Conservation (phyloP, 2,329 filamentous ascomycete genomes). For the Neocatenulostroma microsporum region DNA sequence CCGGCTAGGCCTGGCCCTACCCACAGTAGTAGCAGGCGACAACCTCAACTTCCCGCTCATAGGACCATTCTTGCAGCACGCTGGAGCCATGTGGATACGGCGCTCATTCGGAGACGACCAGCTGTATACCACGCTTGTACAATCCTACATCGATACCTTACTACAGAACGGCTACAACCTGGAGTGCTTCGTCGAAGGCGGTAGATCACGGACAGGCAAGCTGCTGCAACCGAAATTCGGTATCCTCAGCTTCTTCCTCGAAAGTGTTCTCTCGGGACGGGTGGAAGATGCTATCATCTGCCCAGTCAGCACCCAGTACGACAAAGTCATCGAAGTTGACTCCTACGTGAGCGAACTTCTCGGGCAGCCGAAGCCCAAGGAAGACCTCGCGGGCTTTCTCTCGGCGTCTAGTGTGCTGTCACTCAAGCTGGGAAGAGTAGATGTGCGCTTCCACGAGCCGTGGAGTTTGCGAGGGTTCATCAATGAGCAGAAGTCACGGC, state of each 20-base stretch:
- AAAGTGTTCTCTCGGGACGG: slow-evolving; percentile 78
- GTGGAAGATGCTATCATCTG: slow-evolving; percentile 89
- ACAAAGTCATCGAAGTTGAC: slow-evolving; percentile 97
- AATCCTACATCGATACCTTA: slow-evolving; percentile 89
- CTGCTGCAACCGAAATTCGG: slow-evolving; percentile 91
- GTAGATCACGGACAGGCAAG: slow-evolving; percentile 86
- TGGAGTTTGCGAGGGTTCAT: slow-evolving; percentile 89
- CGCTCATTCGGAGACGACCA: slow-evolving; percentile 86
- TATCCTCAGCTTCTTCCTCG: slow-evolving; percentile 83
- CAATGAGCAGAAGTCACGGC: slow-evolving; percentile 58
- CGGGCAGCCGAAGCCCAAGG: slow-evolving; percentile 89
- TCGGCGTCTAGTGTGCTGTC: slow-evolving; percentile 81
- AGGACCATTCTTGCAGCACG: slow-evolving; percentile 84
- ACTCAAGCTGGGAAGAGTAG: slow-evolving; percentile 79
- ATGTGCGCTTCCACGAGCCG: slow-evolving; percentile 91
- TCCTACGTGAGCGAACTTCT: slow-evolving; percentile 92
- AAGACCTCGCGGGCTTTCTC: slow-evolving; percentile 86
- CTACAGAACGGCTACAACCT: slow-evolving; percentile 88
- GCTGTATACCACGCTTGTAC: slow-evolving; percentile 85
- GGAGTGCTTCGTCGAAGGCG: slow-evolving; percentile 96
- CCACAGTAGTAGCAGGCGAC: slow-evolving; percentile 88
- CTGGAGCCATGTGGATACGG: slow-evolving; percentile 95
- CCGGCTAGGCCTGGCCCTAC: slow-evolving; percentile 76
- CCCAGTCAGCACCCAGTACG: slow-evolving; percentile 94
- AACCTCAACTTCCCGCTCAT: slow-evolving; percentile 93